These are phyloP conservation scores for Chrysanthemum lavandulifolium DNA, from an alignment of 129 eudicot genomes.

Conservation along the genomic window DNA sequence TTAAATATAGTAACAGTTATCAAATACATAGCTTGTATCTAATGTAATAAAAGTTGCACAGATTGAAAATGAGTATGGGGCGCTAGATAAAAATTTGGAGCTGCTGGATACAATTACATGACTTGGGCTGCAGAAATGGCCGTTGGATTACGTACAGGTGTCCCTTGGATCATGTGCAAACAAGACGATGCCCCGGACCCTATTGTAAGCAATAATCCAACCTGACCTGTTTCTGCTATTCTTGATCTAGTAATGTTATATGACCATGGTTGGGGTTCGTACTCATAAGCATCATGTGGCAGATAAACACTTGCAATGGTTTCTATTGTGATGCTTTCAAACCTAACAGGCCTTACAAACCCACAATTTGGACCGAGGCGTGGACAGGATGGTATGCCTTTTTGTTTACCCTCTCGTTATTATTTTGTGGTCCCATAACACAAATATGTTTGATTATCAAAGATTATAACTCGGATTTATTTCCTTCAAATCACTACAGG, in stretches of 20 bases:
- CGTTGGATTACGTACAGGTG: constrained; percentile 76
- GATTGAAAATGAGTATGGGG: constrained; percentile 98
- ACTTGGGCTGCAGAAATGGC: constrained; percentile 98
- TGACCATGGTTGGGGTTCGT: neutral
- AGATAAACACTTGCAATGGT: constrained; percentile 98
- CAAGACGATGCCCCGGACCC: constrained; percentile 96
- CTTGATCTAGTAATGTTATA: neutral
- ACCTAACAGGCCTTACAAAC: constrained; percentile 86
- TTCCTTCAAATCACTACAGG: constrained; percentile 38
- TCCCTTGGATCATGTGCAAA: constrained; percentile 99
- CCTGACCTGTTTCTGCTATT: constrained; percentile 7
- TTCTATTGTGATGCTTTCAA: constrained; percentile 84
- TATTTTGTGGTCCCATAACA: neutral
- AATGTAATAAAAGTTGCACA: constrained; percentile 22
- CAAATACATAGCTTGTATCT: too few species aligned
- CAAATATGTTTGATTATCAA: neutral
- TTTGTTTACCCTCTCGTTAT: neutral
- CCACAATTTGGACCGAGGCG: constrained; percentile 92
- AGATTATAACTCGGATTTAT: neutral
- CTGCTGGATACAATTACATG: constrained; percentile 65
- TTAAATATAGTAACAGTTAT: too few species aligned
- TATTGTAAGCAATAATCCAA: constrained; percentile 51
- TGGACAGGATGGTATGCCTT: constrained; percentile 91
- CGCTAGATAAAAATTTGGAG: constrained; percentile 58
- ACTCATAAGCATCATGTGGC: constrained; percentile 14